These are phyloP conservation scores for Apiospora saccharicola DNA, from an alignment of 2,329 filamentous ascomycete species.

Conservation along the genomic window DNA sequence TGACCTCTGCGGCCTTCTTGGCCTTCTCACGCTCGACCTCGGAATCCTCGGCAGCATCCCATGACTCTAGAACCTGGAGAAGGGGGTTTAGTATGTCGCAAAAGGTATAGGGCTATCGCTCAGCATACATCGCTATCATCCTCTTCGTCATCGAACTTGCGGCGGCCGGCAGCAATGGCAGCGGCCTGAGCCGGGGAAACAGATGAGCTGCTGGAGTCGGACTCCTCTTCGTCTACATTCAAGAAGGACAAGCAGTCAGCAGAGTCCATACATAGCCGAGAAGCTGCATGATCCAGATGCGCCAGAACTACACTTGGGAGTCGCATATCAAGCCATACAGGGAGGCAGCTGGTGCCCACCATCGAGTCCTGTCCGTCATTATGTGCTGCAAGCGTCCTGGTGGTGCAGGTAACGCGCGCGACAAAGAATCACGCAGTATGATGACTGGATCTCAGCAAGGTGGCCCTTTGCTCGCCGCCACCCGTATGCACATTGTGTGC, in stretches of 20 bases:
- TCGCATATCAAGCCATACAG: constrained; percentile 25
- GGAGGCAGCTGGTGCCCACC: constrained; percentile 24
- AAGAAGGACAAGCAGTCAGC: constrained; percentile 26
- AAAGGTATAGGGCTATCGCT: not conserved
- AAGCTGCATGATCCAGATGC: constrained; percentile 16
- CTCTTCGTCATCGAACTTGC: constrained; percentile 30
- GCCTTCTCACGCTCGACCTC: constrained; percentile 96
- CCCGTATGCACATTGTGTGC: not conserved
- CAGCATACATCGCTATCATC: constrained; percentile 29
- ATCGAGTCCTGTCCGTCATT: not conserved
- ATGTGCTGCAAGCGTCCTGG: not conserved
- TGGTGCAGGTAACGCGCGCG: constrained; percentile 24
- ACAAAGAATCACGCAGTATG: not conserved
- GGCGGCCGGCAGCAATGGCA: constrained; percentile 19
- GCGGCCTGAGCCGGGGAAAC: constrained; percentile 19
- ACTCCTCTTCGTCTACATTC: constrained; percentile 26
- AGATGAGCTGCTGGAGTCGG: constrained; percentile 26
- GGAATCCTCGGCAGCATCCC: constrained; percentile 96
- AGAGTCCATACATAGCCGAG: constrained; percentile 20
- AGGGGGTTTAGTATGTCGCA: constrained; percentile 1
- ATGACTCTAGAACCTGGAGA: constrained; percentile 85
- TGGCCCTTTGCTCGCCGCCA: not conserved
- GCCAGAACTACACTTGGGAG: not conserved
- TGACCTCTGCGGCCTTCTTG: constrained; percentile 83
- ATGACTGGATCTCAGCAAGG: not conserved